Evolutionary conservation across 441 rosid genomes (phyloP), one percentile per base, ranked within the genome.

Genomic region (Biscutella laevigata): DNA sequence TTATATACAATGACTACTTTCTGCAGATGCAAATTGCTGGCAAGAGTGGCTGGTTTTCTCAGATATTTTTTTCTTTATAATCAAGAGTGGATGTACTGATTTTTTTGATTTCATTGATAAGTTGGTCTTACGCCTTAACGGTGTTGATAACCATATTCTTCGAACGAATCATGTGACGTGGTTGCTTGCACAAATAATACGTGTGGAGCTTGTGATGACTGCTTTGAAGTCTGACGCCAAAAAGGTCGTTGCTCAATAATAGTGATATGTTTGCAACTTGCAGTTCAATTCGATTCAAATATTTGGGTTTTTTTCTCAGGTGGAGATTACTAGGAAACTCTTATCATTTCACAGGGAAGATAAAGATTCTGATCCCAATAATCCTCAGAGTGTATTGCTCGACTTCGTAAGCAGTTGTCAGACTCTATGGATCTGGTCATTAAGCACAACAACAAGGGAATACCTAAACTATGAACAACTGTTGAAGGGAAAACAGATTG

Each of bases 11-110:
- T n/a, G n/a, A n/a, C n/a, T n/a, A n/a, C n/a, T n/a, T n/a, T n/a
- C n/a, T 72, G 82, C 95, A 92, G 99, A 88, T 51, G 62, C 78
- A 41, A 92, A 82, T 73, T 92, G 97, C 80, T 88, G 99, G 99
- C 95, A 79, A 66, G 99, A 92, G 52, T 92, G 99, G 99, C 89
- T 92, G 57, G 82, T 83, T 73, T 92, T 92, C 79, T 86, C 95
- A 28, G 99, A 88, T 67, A 75, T 86, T 24, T 86, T 81, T 73
- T 84, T 68, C 76, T 84, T 88, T 69, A 83, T 92, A 14, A 67
- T 82, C 74, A 92, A 88, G 74, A 92, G 85, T 62, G 92, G 97
- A 44, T 86, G 99, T 56, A 79, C 86, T 21, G 99, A 88, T 71
- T 92, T 92, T 78, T 81, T 84, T 64, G 92, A 86, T 74, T 92